These are phyloP conservation scores for Hypoxylon sp. DNA, from an alignment of 2,329 filamentous ascomycete species.

Conservation along the genomic window DNA sequence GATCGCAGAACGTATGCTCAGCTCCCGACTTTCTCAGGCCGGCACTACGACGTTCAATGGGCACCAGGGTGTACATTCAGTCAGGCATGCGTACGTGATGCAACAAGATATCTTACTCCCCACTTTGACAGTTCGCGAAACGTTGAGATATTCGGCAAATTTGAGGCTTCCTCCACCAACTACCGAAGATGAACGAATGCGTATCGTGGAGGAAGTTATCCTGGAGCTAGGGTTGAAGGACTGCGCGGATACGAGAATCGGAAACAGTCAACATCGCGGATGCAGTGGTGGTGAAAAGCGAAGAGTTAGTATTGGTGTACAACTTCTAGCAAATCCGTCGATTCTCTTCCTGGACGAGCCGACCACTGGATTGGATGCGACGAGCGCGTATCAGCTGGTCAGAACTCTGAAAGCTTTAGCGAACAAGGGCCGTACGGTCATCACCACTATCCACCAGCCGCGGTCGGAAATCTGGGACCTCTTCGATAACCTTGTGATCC, in stretches of 20 bases:
- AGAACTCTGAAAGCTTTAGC: slow-evolving; percentile 76
- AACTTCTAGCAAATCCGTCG: slow-evolving; percentile 82
- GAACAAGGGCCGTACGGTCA: slow-evolving; percentile 74
- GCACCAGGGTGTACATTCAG: slow-evolving; percentile 61
- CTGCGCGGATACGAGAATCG: slow-evolving; percentile 79
- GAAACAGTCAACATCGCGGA: slow-evolving; percentile 76
- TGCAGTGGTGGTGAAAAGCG: slow-evolving; percentile 85
- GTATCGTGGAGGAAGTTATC: slow-evolving; percentile 81
- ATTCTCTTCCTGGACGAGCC: slow-evolving; percentile 83
- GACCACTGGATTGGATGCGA: slow-evolving; percentile 81
- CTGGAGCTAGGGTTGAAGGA: slow-evolving; percentile 80
- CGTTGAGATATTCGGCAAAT: slow-evolving; percentile 77
- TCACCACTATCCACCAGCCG: slow-evolving; percentile 82
- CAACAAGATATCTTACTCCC: slow-evolving; percentile 81
- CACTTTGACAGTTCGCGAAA: slow-evolving; percentile 80
- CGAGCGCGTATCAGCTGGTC: slow-evolving; percentile 79
- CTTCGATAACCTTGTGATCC: slow-evolving; percentile 77
- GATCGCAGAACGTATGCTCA: slow-evolving; percentile 76
- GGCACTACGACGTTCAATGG: slow-evolving; percentile 74
- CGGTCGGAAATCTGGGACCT: slow-evolving; percentile 83
- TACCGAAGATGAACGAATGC: slow-evolving; percentile 67
- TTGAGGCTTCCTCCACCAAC: slow-evolving; percentile 74
- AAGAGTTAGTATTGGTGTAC: slow-evolving; percentile 80
- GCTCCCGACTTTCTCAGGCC: slow-evolving; percentile 61
- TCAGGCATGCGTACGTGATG: slow-evolving; percentile 77